Evolutionary conservation across 1,284 basidiomycete species (phyloP), one percentile per base, ranked within the genome.

Genomic region (Trichosporon sp.): DNA sequence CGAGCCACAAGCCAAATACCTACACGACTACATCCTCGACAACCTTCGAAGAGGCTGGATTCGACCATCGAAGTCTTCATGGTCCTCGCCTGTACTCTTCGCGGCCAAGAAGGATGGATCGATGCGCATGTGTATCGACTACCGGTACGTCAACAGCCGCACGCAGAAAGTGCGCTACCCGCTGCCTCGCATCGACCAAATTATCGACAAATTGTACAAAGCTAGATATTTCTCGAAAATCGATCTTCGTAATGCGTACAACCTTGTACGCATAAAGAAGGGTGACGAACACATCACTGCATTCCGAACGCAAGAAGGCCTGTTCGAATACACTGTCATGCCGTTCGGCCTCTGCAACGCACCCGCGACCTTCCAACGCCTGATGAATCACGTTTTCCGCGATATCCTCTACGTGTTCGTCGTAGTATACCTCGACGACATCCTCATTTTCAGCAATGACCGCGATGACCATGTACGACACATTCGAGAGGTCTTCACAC

Each of bases 311-410:
- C 75, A 71, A 19, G 76, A 75, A 14, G 81, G 81, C 4, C 56
- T 61, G 6, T 69, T 64, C 31, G 76, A 82, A 82, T 79, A 67
- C 60, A 61, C 72, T 1, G 78, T 82, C 37, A 69, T 83, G 75
- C 79, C 76, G 0, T 81, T 82, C 60, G 76, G 81, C 0, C 70
- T 82, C 8, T 77, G 74, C 58, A 83, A 83, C 64, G 78, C 76
- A 0, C 81, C 80, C 0, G 62, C 65, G 3, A 68, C 73, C 0
- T 80, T 81, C 68, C 80, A 81, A 59, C 31, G 79, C 19, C 66
- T 76, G 33, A 72, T 78, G 60, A 74, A 79, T 60, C 66, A 74
- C 59, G 58, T 65, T 11, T 69, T 80, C 36, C 32, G 64, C 0
- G 70, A 76, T 49, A 44, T 73, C 14, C 60, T 79, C 1, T 74